These are phyloP conservation scores for Warburgia ugandensis DNA, from an alignment of 164 flowering plant species.

Conservation along the genomic window DNA sequence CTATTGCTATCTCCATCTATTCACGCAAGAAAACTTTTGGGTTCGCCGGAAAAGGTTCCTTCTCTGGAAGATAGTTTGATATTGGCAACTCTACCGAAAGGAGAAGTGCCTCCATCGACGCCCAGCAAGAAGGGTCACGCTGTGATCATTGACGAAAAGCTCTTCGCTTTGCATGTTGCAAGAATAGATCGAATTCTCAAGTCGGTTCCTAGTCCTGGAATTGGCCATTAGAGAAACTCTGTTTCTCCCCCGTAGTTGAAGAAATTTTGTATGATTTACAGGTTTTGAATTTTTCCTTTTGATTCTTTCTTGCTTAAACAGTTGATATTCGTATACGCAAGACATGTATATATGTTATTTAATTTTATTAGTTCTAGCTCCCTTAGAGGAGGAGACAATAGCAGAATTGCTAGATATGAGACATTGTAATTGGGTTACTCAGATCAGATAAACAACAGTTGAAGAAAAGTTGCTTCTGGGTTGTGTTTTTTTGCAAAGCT, in stretches of 20 bases:
- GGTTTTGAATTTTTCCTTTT: neutral
- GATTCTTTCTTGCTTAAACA: neutral
- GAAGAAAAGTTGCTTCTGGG: neutral
- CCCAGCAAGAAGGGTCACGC: slow-evolving; percentile 54
- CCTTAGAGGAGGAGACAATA: neutral
- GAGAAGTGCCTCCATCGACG: slow-evolving; percentile 43
- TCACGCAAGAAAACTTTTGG: slow-evolving; percentile 32
- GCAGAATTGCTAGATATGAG: too few relatives aligned
- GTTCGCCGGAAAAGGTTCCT: slow-evolving; percentile 8
- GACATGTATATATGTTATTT: neutral
- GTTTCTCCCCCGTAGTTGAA: neutral
- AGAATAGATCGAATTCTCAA: slow-evolving; percentile 41
- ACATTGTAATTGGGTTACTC: too few relatives aligned
- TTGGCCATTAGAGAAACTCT: slow-evolving; percentile 35
- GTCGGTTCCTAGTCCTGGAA: slow-evolving; percentile 77
- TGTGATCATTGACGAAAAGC: slow-evolving; percentile 28
- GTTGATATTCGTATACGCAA: neutral
- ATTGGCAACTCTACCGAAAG: slow-evolving; percentile 44
- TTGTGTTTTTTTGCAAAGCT: neutral
- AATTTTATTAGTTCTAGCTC: neutral
- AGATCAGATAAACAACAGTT: too few relatives aligned
- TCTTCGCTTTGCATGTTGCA: slow-evolving; percentile 38
- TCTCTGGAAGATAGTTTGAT: slow-evolving; percentile 18
- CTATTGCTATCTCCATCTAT: too few relatives aligned
- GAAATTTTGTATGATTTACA: neutral